Conservation (phyloP, 225 moss, liverwort and hornwort genomes). For the Physcomitrellopsis africana region DNA sequence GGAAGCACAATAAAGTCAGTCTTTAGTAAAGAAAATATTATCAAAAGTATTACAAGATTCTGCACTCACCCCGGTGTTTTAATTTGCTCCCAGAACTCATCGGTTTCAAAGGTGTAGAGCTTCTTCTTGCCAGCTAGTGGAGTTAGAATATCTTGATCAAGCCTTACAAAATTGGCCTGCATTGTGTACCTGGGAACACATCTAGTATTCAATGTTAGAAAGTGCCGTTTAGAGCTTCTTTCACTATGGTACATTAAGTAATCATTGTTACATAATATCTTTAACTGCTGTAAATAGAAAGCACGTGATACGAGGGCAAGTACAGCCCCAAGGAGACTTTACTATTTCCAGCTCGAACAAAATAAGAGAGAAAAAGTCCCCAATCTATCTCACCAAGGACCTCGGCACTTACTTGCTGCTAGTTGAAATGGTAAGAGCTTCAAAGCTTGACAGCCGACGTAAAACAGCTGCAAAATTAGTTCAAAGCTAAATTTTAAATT, state of each 20-base stretch:
- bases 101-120: conserved; percentile 92
- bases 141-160: conserved; percentile 97
- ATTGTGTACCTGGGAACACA: conserved; percentile 58
- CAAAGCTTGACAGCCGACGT: conserved; percentile 89
- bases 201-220: conserved; percentile 31
- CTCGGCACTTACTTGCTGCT: conserved; percentile 67
- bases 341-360: conserved; percentile 7
- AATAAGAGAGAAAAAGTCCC: conserved; percentile 3
- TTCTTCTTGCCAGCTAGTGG: conserved; percentile 93
- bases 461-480: conserved; percentile 66
- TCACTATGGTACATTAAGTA: too few species aligned
- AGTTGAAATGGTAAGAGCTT: conserved; percentile 82
- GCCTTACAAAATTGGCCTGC: conserved; percentile 89
- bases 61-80: conserved; percentile 86
- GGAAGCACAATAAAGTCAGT: conserved; percentile 8
- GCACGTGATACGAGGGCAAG: background rate
- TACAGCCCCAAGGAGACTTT: background rate
- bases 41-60: background rate
- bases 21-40: conserved; percentile 5
- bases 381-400: conserved; percentile 8
- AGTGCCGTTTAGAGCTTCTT: background rate
- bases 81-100: conserved; percentile 98
- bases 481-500: background rate
- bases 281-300: background rate
- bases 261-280: too few species aligned